Conservation (phyloP, 192 early-diverging fungal genomes). For the Spinellus fusiger region DNA sequence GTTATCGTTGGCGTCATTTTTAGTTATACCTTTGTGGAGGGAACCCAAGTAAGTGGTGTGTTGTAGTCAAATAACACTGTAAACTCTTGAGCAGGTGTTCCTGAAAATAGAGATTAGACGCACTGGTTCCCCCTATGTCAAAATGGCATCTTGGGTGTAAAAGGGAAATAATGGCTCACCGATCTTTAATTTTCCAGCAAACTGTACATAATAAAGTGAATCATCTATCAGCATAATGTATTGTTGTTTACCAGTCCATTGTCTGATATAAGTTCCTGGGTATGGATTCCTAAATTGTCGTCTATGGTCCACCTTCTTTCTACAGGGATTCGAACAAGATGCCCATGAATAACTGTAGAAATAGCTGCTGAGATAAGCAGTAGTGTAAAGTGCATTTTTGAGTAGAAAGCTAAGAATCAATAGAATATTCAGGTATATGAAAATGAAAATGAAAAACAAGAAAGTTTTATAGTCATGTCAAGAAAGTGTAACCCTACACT, state of each 20-base stretch:
- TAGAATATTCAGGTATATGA: background rate
- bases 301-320: background rate
- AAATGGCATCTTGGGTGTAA: background rate
- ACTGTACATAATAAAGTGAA: background rate
- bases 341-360: background rate
- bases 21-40: slow-evolving; percentile 10
- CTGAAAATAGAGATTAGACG: slow-evolving; percentile 1
- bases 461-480: background rate
- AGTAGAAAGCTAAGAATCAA: background rate
- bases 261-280: background rate
- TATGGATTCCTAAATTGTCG: background rate
- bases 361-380: background rate
- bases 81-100: slow-evolving; percentile 23
- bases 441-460: background rate
- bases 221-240: too few species aligned
- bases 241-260: background rate
- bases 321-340: background rate
- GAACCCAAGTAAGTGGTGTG: slow-evolving; percentile 23
- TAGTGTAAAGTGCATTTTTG: background rate
- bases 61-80: slow-evolving; percentile 24
- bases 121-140: background rate
- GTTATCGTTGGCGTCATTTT: background rate
- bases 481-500: too few species aligned
- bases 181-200: background rate
- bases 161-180: background rate